These are phyloP conservation scores for Blastocystis sp. DNA, from an alignment of 352 stramenopile genomes.

Conservation along the genomic window DNA sequence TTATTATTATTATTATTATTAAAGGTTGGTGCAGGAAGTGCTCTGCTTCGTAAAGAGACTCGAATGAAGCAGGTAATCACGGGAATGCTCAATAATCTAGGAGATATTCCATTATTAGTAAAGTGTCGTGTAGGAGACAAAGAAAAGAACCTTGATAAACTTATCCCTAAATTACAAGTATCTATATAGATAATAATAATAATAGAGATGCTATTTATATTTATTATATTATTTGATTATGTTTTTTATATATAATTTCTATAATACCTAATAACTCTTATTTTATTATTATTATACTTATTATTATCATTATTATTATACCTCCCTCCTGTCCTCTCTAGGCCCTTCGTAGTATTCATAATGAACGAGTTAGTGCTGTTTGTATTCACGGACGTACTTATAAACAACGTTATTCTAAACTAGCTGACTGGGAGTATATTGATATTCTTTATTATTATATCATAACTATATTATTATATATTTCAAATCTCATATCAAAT, in stretches of 20 bases:
- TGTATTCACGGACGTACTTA: constrained; percentile 80
- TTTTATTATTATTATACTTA: no score
- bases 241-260: no score
- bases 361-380: constrained; percentile 21
- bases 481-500: no score
- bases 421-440: constrained; percentile 92
- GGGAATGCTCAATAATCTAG: constrained; percentile 53
- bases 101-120: constrained; percentile 67
- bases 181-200: constrained; percentile 54
- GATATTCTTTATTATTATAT: no score
- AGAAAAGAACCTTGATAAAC: constrained; percentile 60
- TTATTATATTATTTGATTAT: constrained; percentile 19
- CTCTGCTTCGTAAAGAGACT: constrained; percentile 72
- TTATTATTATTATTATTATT: constrained; percentile 49
- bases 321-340: no score
- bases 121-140: constrained; percentile 94
- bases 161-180: constrained; percentile 10
- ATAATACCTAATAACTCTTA: constrained; percentile 36
- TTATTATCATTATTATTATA: constrained; percentile 6
- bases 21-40: constrained; percentile 61
- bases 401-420: constrained; percentile 83
- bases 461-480: no score
- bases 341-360: not conserved
- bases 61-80: constrained; percentile 67
- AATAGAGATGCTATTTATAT: constrained; percentile 48